Evolutionary conservation across 1,139 yeast species (phyloP).

Genomic region (Suzukiozyma palmioleophila): DNA sequence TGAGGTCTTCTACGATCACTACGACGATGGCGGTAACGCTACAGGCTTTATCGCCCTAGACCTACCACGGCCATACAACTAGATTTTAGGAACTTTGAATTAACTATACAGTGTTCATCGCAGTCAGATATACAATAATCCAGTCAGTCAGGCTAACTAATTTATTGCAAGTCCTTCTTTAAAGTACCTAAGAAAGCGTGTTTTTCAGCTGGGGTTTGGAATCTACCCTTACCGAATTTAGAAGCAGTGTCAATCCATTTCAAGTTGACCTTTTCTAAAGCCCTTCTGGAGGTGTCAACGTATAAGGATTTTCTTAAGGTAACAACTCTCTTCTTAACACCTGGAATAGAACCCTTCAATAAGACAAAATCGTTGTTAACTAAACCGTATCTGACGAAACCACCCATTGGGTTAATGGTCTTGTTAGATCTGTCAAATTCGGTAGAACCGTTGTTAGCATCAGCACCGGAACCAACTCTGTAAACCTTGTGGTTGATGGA

Average conservation of each 20-base stretch:
- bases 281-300: conserved; percentile 97
- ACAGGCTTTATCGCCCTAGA: too few relatives aligned
- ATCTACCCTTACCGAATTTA: conserved; percentile 99
- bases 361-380: conserved; percentile 96
- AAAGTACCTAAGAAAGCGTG: conserved; percentile 99
- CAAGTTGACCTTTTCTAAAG: conserved; percentile 92
- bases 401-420: conserved; percentile 99
- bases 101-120: too few relatives aligned
- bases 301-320: conserved; percentile 98
- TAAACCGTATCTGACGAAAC: conserved; percentile 98
- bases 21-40: too few relatives aligned
- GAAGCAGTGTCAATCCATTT: conserved; percentile 99
- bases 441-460: conserved; percentile 92
- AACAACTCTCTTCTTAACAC: conserved; percentile 98
- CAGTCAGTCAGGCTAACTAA: not conserved
- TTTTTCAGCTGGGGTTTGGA: conserved; percentile 99
- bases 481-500: conserved; percentile 99
- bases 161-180: conserved; percentile 74
- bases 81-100: too few relatives aligned
- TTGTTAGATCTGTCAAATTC: conserved; percentile 99
- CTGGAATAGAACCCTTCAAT: conserved; percentile 99
- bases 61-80: too few relatives aligned
- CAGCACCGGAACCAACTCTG: conserved; percentile 97
- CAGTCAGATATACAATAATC: too few relatives aligned
- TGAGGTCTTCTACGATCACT: too few relatives aligned